Conservation (phyloP, 371 early-diverging fungal species). For the Rhizopus microsporus region DNA sequence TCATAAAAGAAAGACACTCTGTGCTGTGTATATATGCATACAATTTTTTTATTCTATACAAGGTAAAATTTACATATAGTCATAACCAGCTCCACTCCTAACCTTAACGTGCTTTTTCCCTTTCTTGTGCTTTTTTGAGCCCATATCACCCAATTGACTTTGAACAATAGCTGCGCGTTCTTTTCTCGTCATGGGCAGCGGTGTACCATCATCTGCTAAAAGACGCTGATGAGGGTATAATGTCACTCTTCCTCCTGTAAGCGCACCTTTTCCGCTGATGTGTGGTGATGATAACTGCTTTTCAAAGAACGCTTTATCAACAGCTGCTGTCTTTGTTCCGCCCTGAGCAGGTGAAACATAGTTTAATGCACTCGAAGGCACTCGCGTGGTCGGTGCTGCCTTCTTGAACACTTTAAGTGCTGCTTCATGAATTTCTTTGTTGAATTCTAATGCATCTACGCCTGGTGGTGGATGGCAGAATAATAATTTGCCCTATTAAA, state of each 20-base stretch:
- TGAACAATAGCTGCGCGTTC: constrained; percentile 49
- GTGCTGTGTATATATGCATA: neutral
- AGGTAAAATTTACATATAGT: constrained; percentile 33
- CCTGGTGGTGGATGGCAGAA: constrained; percentile 86
- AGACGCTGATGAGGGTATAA: constrained; percentile 63
- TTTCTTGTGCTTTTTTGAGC: constrained; percentile 78
- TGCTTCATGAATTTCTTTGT: constrained; percentile 70
- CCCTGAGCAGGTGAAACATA: constrained; percentile 55
- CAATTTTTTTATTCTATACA: constrained; percentile 4
- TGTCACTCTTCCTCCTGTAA: constrained; percentile 59
- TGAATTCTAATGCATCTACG: constrained; percentile 65
- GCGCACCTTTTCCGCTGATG: constrained; percentile 53
- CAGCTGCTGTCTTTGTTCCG: constrained; percentile 57
- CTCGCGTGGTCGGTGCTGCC: constrained; percentile 51
- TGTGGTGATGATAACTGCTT: constrained; percentile 50
- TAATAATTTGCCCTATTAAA: constrained; percentile 76
- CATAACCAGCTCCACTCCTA: constrained; percentile 67
- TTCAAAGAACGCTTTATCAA: constrained; percentile 71
- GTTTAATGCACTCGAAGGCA: constrained; percentile 56
- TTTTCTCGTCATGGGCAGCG: constrained; percentile 40
- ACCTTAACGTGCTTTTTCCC: constrained; percentile 77
- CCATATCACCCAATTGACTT: constrained; percentile 38
- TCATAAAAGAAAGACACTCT: neutral
- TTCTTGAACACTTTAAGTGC: constrained; percentile 59
- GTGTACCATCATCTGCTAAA: constrained; percentile 53